phyloP scores from a whole-genome alignment of 441 rosid genomes.

The Croton laevigatus region DNA sequence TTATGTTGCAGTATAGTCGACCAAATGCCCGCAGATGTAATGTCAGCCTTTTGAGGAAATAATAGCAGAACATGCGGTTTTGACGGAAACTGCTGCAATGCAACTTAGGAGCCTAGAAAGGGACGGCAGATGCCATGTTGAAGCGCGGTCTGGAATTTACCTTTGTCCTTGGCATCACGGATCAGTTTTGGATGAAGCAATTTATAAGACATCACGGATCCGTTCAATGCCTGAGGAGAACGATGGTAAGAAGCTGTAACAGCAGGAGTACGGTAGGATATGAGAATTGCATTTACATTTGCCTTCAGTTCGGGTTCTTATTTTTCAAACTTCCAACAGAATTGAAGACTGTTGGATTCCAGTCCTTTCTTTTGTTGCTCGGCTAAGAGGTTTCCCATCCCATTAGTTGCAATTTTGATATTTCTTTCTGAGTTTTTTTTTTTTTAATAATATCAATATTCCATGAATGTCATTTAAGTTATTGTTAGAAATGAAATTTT shows the following conservation, averaged over 20 bases:
- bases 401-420: neutral
- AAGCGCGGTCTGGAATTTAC: constrained; percentile 77
- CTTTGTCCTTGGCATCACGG: constrained; percentile 4
- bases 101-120: constrained; percentile 72
- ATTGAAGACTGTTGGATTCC: neutral
- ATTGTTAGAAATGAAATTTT: no score
- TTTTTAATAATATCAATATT: no score
- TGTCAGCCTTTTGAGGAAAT: constrained; percentile 72
- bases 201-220: neutral
- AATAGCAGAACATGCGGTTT: constrained; percentile 52
- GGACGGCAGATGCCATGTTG: constrained; percentile 83
- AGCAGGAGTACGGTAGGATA: no score
- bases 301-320: neutral
- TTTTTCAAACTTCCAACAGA: neutral
- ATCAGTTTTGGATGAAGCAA: neutral
- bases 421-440: neutral
- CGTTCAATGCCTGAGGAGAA: neutral
- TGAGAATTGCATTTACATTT: neutral
- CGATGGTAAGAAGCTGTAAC: neutral
- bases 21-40: constrained; percentile 88
- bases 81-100: constrained; percentile 53
- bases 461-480: no score
- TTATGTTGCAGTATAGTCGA: constrained; percentile 88
- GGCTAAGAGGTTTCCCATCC: neutral
- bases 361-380: neutral